Base-by-base conservation (phyloP, 306 rosid species). In the Gastrolobium villosum region DNA sequence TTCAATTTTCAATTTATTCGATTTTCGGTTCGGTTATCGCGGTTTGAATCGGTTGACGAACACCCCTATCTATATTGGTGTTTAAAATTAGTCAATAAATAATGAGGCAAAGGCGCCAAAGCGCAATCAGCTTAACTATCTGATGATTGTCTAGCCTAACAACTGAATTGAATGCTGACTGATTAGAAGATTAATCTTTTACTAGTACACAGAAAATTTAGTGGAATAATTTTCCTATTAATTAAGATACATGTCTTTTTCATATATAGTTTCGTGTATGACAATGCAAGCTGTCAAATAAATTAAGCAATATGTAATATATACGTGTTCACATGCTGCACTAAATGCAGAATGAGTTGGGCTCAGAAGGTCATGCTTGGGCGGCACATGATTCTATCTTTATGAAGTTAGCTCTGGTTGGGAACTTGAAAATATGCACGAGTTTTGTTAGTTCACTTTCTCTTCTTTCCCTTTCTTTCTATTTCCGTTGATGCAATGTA, bases 381-480 rank as follows among this genome's bases (percentile, higher is more conserved):
- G 81, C n/a, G 37, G 76, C 91, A 86, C 89, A 82, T 82, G 90
- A 49, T 70, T 77, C 67, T 83, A 82, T 82, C 84, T 74, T 66
- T 39, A 68, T 36, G 56, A 67, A 53, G 14, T 61, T 77, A 37
- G 30, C 66, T 83, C 39, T 45, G 65, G 45, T 64, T 62, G 62
- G n/a, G 64, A 35, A 50, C 83, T 89, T 71, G 36, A 53, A 55
- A 53, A 54, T 77, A 59, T 65, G 30, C 71, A 46, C 55, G n/a
- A 26, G 57, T 20, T 74, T 74, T 74, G 15, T n/a, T 69, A 53
- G 4, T 70, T 70, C 6, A 20, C 35, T 72, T 48, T 31, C 14
- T 36, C 64, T 15, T 62, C 7, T 52, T 10, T 44, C 6, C 15
- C 36, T 43, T 40, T 48, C 37, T 35, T 77, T 65, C 5, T 30